phyloP scores from a whole-genome alignment of 2,329 filamentous ascomycete genomes.

The Oidium heveae region DNA sequence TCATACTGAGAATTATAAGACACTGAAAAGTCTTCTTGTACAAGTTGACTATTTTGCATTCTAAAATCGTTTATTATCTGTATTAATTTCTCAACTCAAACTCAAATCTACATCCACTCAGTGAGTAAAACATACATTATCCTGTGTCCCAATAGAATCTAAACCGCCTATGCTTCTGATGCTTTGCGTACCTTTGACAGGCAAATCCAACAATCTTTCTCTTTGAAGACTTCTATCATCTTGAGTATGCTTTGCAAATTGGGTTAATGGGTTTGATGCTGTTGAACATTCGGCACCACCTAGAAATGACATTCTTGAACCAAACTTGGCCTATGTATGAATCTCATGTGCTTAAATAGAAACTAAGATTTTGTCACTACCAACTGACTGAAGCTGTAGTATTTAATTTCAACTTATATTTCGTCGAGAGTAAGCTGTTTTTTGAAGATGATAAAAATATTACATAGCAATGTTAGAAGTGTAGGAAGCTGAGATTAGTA shows the following conservation, averaged over 20 bases:
- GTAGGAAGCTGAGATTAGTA: too few species aligned
- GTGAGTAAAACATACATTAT: slow-evolving; percentile 28
- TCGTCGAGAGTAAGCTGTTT: too few species aligned
- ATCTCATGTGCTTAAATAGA: neutral
- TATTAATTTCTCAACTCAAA: neutral
- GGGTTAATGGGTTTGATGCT: slow-evolving; percentile 80
- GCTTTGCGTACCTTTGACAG: slow-evolving; percentile 44
- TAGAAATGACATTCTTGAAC: slow-evolving; percentile 59
- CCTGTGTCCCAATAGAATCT: slow-evolving; percentile 29
- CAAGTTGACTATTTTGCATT: slow-evolving; percentile 44
- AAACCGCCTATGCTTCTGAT: slow-evolving; percentile 40
- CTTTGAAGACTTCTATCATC: slow-evolving; percentile 89
- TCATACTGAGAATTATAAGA: slow-evolving; percentile 12
- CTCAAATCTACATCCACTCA: too few species aligned
- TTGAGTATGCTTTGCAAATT: slow-evolving; percentile 92
- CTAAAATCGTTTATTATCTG: slow-evolving; percentile 89
- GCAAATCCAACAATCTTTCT: slow-evolving; percentile 60
- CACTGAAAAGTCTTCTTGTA: slow-evolving; percentile 17
- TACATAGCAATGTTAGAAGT: too few species aligned
- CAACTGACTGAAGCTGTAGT: too few species aligned
- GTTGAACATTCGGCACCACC: slow-evolving; percentile 93
- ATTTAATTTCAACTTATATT: too few species aligned
- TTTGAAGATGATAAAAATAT: too few species aligned
- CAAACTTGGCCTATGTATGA: neutral
- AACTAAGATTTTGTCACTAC: neutral